Base-by-base conservation (phyloP, 202 grass and related monocot genomes). In the Bolboschoenoplectus hybrid region DNA sequence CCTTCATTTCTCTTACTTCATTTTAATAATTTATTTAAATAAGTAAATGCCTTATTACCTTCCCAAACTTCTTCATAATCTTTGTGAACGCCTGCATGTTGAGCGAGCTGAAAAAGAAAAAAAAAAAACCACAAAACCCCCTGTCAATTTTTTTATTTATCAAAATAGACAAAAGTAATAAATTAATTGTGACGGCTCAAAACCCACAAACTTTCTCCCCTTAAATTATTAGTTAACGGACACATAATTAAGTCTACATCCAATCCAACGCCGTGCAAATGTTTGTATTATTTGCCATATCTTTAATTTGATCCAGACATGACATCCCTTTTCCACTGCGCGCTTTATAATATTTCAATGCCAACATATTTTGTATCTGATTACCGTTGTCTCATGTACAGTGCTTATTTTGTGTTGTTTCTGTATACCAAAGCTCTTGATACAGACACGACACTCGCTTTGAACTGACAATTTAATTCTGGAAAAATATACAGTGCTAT, bases 51-150 rank as follows among this genome's bases (percentile, higher is more conserved):
- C 35, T 51, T 67, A 4, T 78, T 70, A 90, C 88, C 88, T 90
- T 90, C 46, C 83, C 85, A 70, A 90, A 90, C 63, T 90, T 90
- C 81, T 90, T 90, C 70, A 90, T 67, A 50, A 90, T 90, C 35
- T 90, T 87, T 44, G 70, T 85, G 81, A 90, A 90, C 38, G 88
- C 88, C 63, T 69, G 81, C 72, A 81, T 87, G 81, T 90, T 90
- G 49, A 90, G 86, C 3, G 81, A 90, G 72, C 85, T 90, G 88
- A 26, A 26, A 26, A 26, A 26, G 0, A 26, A 26, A 26, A 26
- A 26, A 26, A 26, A 74, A 41, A 56, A 87, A 64, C 38, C 55
- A 80, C 76, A 81, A 81, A 68, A 40, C 45, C 63, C 79, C 40
- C 13, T 47, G 41, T 66, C 60, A 82, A 82, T 82, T 82, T 67